Evolutionary conservation across 192 early-diverging fungal genomes (phyloP).

Genomic region (Entomortierella beljakovae): DNA sequence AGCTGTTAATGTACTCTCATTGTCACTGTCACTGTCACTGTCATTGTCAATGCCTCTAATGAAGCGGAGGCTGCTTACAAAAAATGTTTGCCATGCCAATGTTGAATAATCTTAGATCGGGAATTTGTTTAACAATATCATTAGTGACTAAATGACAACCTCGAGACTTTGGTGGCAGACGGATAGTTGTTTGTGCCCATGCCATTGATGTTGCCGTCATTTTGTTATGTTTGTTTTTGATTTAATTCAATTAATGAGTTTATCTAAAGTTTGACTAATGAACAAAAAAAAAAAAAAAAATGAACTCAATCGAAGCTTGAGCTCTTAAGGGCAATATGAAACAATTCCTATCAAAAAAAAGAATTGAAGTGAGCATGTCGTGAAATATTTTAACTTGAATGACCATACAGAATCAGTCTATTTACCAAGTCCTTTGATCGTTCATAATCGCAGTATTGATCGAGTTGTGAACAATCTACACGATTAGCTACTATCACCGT

Average conservation of each 20-base stretch:
- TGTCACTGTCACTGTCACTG: too few relatives aligned
- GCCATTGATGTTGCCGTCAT: conserved; percentile 58
- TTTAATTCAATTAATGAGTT: too few relatives aligned
- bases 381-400: too few relatives aligned
- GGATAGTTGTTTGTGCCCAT: conserved; percentile 77
- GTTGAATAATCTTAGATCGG: conserved; percentile 73
- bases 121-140: conserved; percentile 72
- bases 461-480: conserved; percentile 9
- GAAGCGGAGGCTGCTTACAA: conserved; percentile 63
- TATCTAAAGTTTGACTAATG: too few relatives aligned
- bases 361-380: neutral
- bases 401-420: too few relatives aligned
- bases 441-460: conserved; percentile 29
- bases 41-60: too few relatives aligned
- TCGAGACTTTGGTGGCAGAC: conserved; percentile 65
- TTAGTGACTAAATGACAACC: conserved; percentile 84
- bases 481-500: conserved; percentile 7
- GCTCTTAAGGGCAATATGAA: too few relatives aligned
- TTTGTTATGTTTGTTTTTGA: neutral
- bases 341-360: too few relatives aligned
- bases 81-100: conserved; percentile 90
- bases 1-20: too few relatives aligned
- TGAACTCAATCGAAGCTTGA: too few relatives aligned
- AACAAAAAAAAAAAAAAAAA: too few relatives aligned
- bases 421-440: conserved; percentile 42